A percentile compares a stretch with the other conserved stretches of the same genome.
Conservation (phyloP, 352 stramenopile genomes). For the Phytophthora megakarya region DNA sequence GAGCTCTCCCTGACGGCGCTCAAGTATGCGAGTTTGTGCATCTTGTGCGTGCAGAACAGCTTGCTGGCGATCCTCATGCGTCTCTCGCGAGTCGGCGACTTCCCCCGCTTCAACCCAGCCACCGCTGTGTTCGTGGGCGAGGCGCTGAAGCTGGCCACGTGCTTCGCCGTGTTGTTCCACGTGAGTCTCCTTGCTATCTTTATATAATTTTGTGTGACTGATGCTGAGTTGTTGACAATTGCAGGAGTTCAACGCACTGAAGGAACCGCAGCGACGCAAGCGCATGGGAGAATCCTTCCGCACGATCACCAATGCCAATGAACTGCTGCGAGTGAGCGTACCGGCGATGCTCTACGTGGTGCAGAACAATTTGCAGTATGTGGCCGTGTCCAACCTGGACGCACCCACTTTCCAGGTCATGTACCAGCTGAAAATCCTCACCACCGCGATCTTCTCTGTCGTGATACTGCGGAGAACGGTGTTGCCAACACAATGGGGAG, state of each 20-base stretch:
- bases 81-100: constrained; percentile 74
- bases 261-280: constrained; percentile 33
- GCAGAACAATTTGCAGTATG: constrained; percentile 87
- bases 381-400: constrained; percentile 82
- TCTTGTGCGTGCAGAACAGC: constrained; percentile 86
- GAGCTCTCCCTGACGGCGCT: constrained; percentile 48
- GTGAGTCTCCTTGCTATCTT: constrained; percentile 21
- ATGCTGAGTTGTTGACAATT: constrained; percentile 8
- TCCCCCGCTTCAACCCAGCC: constrained; percentile 71
- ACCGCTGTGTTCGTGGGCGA: constrained; percentile 80
- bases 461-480: constrained; percentile 72
- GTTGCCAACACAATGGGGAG: constrained; percentile 75
- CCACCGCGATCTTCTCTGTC: constrained; percentile 87
- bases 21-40: constrained; percentile 77
- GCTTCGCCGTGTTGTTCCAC: constrained; percentile 48
- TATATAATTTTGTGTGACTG: background rate
- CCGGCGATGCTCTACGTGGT: constrained; percentile 81
- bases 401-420: constrained; percentile 82
- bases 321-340: constrained; percentile 78
- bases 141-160: constrained; percentile 68
- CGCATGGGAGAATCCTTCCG: constrained; percentile 33
- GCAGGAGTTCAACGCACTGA: constrained; percentile 35
- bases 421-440: constrained; percentile 91
- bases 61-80: constrained; percentile 81
- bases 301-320: constrained; percentile 62